Evolutionary conservation across 371 early-diverging fungal genomes (phyloP).

Genomic region (Phascolomyces articulosus): DNA sequence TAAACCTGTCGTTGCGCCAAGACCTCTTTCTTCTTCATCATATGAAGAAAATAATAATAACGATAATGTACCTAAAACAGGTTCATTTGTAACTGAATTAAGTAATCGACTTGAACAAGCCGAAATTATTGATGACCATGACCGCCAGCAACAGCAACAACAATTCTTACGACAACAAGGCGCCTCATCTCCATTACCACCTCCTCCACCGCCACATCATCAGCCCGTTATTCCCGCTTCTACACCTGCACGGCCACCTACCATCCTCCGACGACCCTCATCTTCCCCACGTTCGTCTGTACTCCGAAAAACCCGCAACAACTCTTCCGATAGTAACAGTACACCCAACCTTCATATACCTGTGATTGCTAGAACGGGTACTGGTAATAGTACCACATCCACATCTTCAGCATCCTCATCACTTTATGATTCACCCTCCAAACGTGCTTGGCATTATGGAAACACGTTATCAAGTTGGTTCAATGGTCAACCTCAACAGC

Average conservation of each 20-base stretch:
- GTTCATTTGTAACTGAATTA: slow-evolving; percentile 37
- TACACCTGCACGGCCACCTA: not conserved
- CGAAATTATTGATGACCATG: slow-evolving; percentile 14
- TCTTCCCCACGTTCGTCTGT: slow-evolving; percentile 14
- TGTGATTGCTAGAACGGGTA: slow-evolving; percentile 15
- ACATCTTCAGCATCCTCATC: slow-evolving; percentile 28
- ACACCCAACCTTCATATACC: slow-evolving; percentile 20
- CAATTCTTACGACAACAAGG: not conserved
- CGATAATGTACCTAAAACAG: slow-evolving; percentile 22
- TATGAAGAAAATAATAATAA: slow-evolving; percentile 9
- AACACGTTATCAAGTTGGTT: slow-evolving; percentile 25
- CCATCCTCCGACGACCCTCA: slow-evolving; percentile 3
- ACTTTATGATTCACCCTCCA: slow-evolving; percentile 15
- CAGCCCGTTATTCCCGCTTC: not conserved
- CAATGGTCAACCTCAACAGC: slow-evolving; percentile 16
- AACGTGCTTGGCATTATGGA: slow-evolving; percentile 26
- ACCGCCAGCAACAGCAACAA: not conserved
- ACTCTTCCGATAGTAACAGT: slow-evolving; percentile 5
- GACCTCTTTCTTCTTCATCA: slow-evolving; percentile 4
- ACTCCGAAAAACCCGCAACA: slow-evolving; percentile 8
- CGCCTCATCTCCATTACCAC: not conserved
- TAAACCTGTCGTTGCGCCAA: slow-evolving; percentile 7
- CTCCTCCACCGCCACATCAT: not conserved
- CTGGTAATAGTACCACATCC: slow-evolving; percentile 26
- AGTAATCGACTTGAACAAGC: slow-evolving; percentile 34